Evolutionary conservation across 2,329 filamentous ascomycete species (phyloP).

Genomic region (Aaosphaeria pasadenensis): DNA sequence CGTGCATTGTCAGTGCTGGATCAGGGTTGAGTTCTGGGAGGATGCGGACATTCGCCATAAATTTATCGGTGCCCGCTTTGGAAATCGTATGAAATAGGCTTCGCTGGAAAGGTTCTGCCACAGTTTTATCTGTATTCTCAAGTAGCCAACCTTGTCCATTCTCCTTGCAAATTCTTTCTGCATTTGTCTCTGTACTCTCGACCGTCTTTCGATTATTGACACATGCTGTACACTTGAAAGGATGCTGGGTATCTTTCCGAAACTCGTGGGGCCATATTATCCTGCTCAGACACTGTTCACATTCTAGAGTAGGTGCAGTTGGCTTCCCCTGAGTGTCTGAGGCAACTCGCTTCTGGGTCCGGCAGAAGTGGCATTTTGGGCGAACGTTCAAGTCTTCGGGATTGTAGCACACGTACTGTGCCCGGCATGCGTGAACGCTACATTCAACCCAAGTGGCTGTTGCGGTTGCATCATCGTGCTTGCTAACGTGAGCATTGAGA

Average conservation of each 20-base stretch:
- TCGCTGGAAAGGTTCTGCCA: slow-evolving; percentile 39
- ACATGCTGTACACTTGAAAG: slow-evolving; percentile 47
- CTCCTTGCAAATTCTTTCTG: slow-evolving; percentile 37
- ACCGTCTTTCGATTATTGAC: slow-evolving; percentile 33
- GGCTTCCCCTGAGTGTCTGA: slow-evolving; percentile 2
- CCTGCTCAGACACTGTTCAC: slow-evolving; percentile 44
- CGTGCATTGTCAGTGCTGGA: slow-evolving; percentile 27
- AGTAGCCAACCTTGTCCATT: slow-evolving; percentile 47
- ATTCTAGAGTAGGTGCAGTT: slow-evolving; percentile 44
- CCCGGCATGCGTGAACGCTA: slow-evolving; percentile 40
- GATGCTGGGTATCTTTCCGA: slow-evolving; percentile 31
- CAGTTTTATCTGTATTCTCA: slow-evolving; percentile 37
- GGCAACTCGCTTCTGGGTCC: slow-evolving; percentile 13
- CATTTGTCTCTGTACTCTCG: slow-evolving; percentile 37
- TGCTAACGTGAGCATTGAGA: slow-evolving; percentile 24
- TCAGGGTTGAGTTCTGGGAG: slow-evolving; percentile 20
- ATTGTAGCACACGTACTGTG: slow-evolving; percentile 52
- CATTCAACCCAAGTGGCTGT: slow-evolving; percentile 50
- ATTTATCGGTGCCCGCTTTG: slow-evolving; percentile 24
- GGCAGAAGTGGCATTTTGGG: slow-evolving; percentile 52
- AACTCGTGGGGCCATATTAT: slow-evolving; percentile 44
- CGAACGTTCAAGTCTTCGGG: slow-evolving; percentile 40
- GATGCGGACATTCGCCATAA: slow-evolving; percentile 39
- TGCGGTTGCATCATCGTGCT: slow-evolving; percentile 29
- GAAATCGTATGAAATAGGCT: slow-evolving; percentile 35